Evolutionary conservation across 306 rosid species (phyloP).

Genomic region (Medicago arabica): DNA sequence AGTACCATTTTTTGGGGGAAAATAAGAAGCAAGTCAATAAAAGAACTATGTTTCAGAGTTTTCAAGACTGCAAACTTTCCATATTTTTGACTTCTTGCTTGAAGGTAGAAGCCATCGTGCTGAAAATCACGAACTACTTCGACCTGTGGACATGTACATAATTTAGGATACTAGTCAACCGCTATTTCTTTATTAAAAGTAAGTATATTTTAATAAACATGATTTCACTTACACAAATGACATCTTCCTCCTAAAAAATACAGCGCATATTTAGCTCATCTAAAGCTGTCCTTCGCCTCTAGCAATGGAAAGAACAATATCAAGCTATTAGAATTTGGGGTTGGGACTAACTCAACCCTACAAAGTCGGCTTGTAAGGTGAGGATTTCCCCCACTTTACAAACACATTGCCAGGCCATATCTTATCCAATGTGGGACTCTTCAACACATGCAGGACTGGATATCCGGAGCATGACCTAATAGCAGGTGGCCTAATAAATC

Average conservation of each 20-base stretch:
- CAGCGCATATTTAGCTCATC: constrained; percentile 94
- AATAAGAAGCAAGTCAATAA: not conserved
- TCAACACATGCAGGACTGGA: no score
- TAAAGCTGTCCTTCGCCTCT: constrained; percentile 87
- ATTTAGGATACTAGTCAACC: constrained; percentile 9
- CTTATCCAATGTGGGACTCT: no score
- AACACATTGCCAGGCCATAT: no score
- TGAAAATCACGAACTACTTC: constrained; percentile 89
- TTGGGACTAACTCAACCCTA: no score
- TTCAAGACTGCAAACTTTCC: constrained; percentile 69
- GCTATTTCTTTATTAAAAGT: constrained; percentile 6
- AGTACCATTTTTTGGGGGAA: no score
- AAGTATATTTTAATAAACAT: not conserved
- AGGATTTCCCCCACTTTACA: no score
- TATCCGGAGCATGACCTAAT: no score
- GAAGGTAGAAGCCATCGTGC: constrained; percentile 87
- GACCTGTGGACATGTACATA: constrained; percentile 54
- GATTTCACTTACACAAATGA: constrained; percentile 68
- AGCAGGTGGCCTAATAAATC: no score
- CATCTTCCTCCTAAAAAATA: constrained; percentile 82
- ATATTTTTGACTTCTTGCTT: constrained; percentile 90
- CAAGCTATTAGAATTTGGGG: not conserved
- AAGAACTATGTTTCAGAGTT: not conserved
- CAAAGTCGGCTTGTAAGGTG: no score
- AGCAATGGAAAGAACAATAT: constrained; percentile 29